Evolutionary conservation across 768 basidiomycete species (phyloP).

Genomic region (Tremella mesenterica): DNA sequence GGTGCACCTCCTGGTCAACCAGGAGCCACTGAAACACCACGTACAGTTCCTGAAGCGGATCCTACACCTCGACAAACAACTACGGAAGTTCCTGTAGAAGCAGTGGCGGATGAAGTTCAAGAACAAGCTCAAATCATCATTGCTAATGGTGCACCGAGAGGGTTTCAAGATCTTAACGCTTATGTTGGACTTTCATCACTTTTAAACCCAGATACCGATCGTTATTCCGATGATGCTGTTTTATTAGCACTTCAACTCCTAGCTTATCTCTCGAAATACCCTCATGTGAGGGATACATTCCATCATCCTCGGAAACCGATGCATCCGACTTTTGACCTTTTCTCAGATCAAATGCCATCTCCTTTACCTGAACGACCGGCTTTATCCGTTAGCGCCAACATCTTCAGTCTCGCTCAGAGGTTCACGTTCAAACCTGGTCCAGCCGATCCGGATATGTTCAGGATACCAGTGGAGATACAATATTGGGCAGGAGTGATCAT

Average conservation of each 20-base stretch:
- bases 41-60: constrained; percentile 19
- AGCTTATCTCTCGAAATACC: constrained; percentile 95
- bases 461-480: constrained; percentile 78
- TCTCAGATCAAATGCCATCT: constrained; percentile 6
- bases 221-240: constrained; percentile 87
- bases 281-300: constrained; percentile 91
- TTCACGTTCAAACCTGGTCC: constrained; percentile 92
- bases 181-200: constrained; percentile 35
- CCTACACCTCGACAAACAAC: constrained; percentile 3
- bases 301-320: constrained; percentile 58
- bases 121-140: constrained; percentile 38
- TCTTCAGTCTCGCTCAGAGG: constrained; percentile 90
- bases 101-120: not conserved
- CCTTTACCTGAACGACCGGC: constrained; percentile 41
- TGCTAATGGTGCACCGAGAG: constrained; percentile 42
- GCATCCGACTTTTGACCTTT: constrained; percentile 40
- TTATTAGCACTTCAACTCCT: constrained; percentile 81
- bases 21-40: constrained; percentile 51
- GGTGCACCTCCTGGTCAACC: constrained; percentile 87
- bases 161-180: constrained; percentile 40
- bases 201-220: constrained; percentile 36
- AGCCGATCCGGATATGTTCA: constrained; percentile 62
- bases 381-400: constrained; percentile 52
- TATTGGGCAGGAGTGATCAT: constrained; percentile 99
- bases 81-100: not conserved